Base-by-base conservation (phyloP, 495 filamentous ascomycete genomes). In the Neurospora sp. region DNA sequence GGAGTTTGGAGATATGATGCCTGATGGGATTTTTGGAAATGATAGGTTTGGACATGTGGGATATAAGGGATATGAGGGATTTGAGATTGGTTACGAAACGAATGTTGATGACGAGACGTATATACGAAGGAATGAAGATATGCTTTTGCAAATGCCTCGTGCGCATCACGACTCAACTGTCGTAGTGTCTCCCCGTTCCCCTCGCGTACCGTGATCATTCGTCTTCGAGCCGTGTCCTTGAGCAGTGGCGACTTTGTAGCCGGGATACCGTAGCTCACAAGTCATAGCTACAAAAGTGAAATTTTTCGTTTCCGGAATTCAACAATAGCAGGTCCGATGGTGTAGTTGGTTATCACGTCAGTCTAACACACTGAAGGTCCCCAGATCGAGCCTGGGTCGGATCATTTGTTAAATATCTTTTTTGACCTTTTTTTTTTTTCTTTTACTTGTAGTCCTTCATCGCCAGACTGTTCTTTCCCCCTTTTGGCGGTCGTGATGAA, bases 241-340 rank as follows among this genome's bases (percentile, higher is more conserved):
- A 2, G 37, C 38, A 39, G 38, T 28, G 54, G 54, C 24, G 13
- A 62, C 13, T 15, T 62, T 17, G 45, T 24, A 8, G 3, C 54
- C 6, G 13, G 54, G 54, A 31, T 31, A 62, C 54, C 54, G 24
- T 8, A 21, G 5, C 0, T 0, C 5, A 1, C 54, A 5, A 62
- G 5, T 62, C 13, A 62, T 31, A 5, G 2, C 0, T 62, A 6
- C 13, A 31, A 15, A 3, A 6, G 0, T 0, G 5, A 5, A 24
- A 13, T 0, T n/a, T 5, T 45, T n/a, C 13, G 10, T 6, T 5
- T 2, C 2, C 3, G 0, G 5, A 5, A 0, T 0, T 17, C 13
- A 62, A 62, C 28, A 62, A 34, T 6, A 62, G 34, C 54, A 62
- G 54, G 54, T 62, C 54, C 54, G 54, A 62, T 62, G 54, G 54